Conservation (phyloP, 169 alveolate species). For the Sarcocystis neurona region DNA sequence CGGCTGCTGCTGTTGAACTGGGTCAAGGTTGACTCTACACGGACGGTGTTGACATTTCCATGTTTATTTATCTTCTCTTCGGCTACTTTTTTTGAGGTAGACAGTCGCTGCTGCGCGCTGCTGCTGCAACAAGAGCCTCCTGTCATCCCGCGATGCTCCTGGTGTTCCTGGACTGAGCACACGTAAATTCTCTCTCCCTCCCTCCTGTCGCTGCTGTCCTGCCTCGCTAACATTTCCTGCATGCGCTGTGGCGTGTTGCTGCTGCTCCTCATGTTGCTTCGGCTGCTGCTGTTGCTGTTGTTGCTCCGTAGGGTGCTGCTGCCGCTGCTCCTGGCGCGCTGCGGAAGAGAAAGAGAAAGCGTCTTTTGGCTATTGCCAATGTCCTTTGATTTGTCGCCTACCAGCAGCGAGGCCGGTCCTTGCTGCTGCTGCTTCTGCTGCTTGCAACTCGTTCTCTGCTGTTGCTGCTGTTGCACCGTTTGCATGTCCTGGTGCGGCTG, state of each 20-base stretch:
- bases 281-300: neutral
- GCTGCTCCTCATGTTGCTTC: conserved; percentile 8
- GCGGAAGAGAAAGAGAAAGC: no score
- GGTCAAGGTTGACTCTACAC: neutral
- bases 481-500: no score
- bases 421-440: no score
- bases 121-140: neutral
- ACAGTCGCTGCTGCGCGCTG: conserved; percentile 3
- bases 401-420: no score
- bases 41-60: neutral
- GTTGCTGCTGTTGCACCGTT: conserved; percentile 1
- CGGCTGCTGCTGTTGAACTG: neutral
- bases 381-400: no score
- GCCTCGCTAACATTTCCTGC: neutral
- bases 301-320: no score
- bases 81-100: neutral
- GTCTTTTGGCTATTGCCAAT: no score
- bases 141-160: no score
- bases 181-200: neutral
- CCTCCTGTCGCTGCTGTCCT: neutral
- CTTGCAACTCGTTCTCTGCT: no score
- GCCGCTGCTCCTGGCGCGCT: conserved; percentile 41
- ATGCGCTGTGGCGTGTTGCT: neutral
- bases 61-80: neutral
- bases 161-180: no score